Evolutionary conservation across 352 stramenopile genomes (phyloP), one percentile per base, ranked within the genome.

Genomic region (Globisporangium cederbergense): DNA sequence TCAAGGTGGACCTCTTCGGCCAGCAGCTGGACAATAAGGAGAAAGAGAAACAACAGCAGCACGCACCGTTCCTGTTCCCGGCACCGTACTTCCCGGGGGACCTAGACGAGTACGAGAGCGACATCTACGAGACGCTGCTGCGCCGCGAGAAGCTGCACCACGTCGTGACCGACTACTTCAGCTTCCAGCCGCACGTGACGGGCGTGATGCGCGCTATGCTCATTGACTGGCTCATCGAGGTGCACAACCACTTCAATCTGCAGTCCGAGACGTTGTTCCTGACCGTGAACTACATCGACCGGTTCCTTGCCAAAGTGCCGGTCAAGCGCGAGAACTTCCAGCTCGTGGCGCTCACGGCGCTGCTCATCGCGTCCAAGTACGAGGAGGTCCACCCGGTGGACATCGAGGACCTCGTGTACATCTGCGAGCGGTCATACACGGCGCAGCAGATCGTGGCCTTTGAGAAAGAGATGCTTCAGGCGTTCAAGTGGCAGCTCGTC

Each of bases 381-480:
- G 98, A 99, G 73, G 98, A 99, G 75, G 99, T 99, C 59, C 99
- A 99, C 70, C 95, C 96, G 11, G 96, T 97, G 14, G 95, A 99
- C 73, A 90, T 99, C 56, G 75, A 90, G 18, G 97, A 99, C 72
- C 80, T 99, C 43, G 88, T 99, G 58, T 99, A 98, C 76, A 98
- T 99, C 71, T 99, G 97, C 53, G 97, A 99, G 76, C 78, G 92
- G 36, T 96, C 97, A 6, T 99, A 99, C 79, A 95, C 83, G 63
- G 93, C 67, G 55, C 65, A 77, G 28, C 70, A 91, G 34, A 76
- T 91, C 58, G 67, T 91, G 18, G 68, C 78, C 58, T 92, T 97
- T 60, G 98, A 99, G 77, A 83, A 95, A 65, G 85, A 91, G 32
- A 97, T 99, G 74, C 81, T 99, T 22, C 96, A 96, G 53, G 82